A percentile compares a stretch with the other conserved stretches of the same genome.
phyloP scores from a whole-genome alignment of 257 asterid species.

The Dorcoceras hygrometricum region DNA sequence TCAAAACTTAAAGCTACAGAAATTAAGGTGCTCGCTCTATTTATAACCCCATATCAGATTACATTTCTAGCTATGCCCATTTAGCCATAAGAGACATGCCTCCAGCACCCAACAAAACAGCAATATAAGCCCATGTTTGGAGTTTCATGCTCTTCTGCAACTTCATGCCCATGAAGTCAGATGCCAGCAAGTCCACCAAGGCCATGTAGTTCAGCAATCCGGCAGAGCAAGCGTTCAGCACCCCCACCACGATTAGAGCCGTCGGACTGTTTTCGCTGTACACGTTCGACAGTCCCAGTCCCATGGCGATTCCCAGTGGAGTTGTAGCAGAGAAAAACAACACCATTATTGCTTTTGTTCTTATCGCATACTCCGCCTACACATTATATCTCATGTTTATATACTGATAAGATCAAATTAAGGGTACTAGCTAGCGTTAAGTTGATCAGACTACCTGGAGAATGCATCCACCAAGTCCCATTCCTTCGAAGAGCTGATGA shows the following conservation, averaged over 20 bases:
- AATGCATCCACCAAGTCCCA: conserved; percentile 39
- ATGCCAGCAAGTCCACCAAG: conserved; percentile 35
- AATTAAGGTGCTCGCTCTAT: no score
- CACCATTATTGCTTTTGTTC: conserved; percentile 31
- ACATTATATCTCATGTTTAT: no score
- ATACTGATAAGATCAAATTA: no score
- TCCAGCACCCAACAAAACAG: conserved; percentile 37
- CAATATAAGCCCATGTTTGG: conserved; percentile 36
- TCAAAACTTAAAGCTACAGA: no score
- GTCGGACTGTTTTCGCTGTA: conserved; percentile 42
- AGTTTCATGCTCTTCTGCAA: conserved; percentile 37
- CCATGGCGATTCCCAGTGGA: conserved; percentile 41
- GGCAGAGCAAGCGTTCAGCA: conserved; percentile 39
- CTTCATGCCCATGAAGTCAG: conserved; percentile 40
- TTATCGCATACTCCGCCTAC: conserved; percentile 38
- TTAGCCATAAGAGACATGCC: no score
- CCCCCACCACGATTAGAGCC: conserved; percentile 40
- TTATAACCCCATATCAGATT: no score
- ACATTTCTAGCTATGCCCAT: no score
- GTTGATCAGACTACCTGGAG: neutral
- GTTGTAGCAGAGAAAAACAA: conserved; percentile 43
- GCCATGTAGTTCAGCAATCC: conserved; percentile 47
- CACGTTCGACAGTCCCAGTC: conserved; percentile 37
- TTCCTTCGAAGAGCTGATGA: conserved; percentile 32
- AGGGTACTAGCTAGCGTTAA: no score